Evolutionary conservation across 148 eudicot genomes (phyloP).

Genomic region (Cornus suecica): DNA sequence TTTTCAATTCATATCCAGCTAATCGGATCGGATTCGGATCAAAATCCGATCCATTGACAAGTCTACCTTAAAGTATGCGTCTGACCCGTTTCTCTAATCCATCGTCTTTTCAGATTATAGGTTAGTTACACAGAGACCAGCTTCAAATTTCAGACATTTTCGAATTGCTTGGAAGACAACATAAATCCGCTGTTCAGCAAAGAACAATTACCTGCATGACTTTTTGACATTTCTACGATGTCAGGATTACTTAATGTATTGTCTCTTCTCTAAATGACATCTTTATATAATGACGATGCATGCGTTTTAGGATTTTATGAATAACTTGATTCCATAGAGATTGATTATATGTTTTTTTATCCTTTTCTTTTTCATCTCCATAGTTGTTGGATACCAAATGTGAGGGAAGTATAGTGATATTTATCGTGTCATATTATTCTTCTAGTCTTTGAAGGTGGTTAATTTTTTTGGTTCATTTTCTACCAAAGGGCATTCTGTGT

Average conservation of each 20-base stretch:
- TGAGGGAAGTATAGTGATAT: background rate
- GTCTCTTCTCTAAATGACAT: slow-evolving; percentile 13
- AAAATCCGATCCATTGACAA: too few species aligned
- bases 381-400: background rate
- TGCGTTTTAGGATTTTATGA: background rate
- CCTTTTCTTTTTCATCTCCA: background rate
- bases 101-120: slow-evolving; percentile 17
- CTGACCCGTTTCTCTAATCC: slow-evolving; percentile 14
- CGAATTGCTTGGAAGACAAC: slow-evolving; percentile 20
- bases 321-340: background rate
- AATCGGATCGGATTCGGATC: too few species aligned
- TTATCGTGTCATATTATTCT: background rate
- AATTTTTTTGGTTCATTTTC: background rate
- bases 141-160: slow-evolving; percentile 15
- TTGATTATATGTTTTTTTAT: background rate
- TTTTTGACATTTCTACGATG: slow-evolving; percentile 46
- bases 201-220: slow-evolving; percentile 47
- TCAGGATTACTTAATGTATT: slow-evolving; percentile 62
- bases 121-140: slow-evolving; percentile 12
- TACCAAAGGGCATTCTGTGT: background rate
- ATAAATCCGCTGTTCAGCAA: slow-evolving; percentile 24
- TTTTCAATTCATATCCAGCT: too few species aligned
- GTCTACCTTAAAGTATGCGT: background rate
- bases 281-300: background rate
- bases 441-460: slow-evolving; percentile 3